Evolutionary conservation across 225 moss, liverwort and hornwort genomes (phyloP), one percentile per base, ranked within the genome.

Genomic region (Physcomitrellopsis africana): DNA sequence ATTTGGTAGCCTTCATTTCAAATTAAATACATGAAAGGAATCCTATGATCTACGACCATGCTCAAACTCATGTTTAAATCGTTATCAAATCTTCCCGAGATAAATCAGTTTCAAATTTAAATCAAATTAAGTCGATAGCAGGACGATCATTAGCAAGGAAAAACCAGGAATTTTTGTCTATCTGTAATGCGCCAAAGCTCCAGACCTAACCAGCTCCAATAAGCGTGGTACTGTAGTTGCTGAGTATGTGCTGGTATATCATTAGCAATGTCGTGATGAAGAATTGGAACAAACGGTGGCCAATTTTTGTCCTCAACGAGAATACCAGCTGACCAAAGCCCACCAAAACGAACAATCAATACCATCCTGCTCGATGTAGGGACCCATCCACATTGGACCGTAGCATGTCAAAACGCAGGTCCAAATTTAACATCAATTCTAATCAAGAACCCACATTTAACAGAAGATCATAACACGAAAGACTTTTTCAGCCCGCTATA

Each of bases 151-250:
- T 27, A 44, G 29, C 3, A 43, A 24, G 10, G 6, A 51, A 68
- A 42, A 72, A 52, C 48, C 65, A 58, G 32, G 63, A 58, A 53
- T 13, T 2, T 9, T 27, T 52, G 60, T 43, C 45, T n/a, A 17
- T 5, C 22, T 45, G 41, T 32, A 23, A 61, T 72, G 48, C 32
- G 14, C n/a, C 8, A 43, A 17, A 18, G 72, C 60, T 46, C 24
- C 74, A 43, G 86, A 88, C 92, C 92, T 32, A 90, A 81, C 92
- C 92, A 92, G 73, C 92, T 92, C 26, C 71, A 84, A 81, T 90
- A 92, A n/a, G 90, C 92, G 59, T 81, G 70, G 63, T 88, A 86
- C 79, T 86, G 85, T 60, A 92, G 37, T 48, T 81, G 81, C 77
- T 86, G 90, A 72, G 86, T 72, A 71, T 92, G 92, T 3, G 72